Conservation (phyloP, 2,329 filamentous ascomycete species). For the Mollisia scopiformis region DNA sequence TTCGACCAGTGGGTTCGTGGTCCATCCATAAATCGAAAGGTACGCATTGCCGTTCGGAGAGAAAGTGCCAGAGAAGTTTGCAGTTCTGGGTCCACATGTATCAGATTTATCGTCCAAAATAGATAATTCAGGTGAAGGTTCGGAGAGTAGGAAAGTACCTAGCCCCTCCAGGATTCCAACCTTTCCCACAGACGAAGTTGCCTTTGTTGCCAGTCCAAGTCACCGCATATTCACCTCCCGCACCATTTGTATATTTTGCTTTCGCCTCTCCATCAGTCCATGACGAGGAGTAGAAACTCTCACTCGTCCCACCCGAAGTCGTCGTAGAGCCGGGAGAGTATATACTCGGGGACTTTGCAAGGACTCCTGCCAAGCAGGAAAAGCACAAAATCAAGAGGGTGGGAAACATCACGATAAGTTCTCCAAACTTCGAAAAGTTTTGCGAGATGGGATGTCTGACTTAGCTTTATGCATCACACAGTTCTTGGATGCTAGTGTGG, state of each 20-base stretch:
- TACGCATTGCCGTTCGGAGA: background rate
- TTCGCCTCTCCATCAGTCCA: background rate
- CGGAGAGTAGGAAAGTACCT: background rate
- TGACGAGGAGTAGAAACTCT: constrained; percentile 1
- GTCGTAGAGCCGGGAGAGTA: background rate
- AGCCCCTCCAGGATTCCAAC: constrained; percentile 1
- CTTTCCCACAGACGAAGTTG: constrained; percentile 6
- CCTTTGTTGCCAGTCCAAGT: constrained; percentile 6
- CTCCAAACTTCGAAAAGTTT: background rate
- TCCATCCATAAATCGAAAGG: constrained; percentile 1
- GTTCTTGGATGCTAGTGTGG: background rate
- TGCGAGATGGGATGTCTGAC: background rate
- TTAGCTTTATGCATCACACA: background rate
- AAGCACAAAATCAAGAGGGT: background rate
- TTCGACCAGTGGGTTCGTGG: background rate
- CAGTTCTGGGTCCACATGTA: background rate
- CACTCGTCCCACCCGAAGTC: background rate
- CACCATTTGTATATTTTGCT: background rate
- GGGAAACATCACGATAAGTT: background rate
- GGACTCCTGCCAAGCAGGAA: background rate
- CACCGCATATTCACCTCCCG: background rate
- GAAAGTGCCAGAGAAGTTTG: background rate
- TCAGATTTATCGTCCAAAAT: background rate
- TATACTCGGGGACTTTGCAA: background rate
- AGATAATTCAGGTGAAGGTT: background rate